Percentiles rank a stretch among this genome's conserved stretches.
Evolutionary conservation across 202 grass and related monocot species (phyloP).

Genomic region (Cymbopogon flexuosus): DNA sequence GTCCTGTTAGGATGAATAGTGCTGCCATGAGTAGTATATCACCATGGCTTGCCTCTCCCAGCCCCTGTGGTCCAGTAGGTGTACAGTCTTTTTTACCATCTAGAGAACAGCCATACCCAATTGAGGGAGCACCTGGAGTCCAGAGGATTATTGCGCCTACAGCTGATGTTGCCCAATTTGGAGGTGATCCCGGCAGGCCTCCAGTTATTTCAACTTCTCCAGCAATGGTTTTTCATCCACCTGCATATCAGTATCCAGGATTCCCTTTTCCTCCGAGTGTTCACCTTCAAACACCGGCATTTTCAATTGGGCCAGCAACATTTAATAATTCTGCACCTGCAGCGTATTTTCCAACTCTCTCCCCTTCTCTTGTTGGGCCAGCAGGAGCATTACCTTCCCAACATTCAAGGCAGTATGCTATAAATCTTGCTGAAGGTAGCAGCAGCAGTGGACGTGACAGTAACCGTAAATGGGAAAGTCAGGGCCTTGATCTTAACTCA

Average conservation of each 20-base stretch:
- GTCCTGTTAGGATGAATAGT: slow-evolving; percentile 44
- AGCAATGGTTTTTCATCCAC: slow-evolving; percentile 38
- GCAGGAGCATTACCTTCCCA: slow-evolving; percentile 38
- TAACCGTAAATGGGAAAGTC: slow-evolving; percentile 50
- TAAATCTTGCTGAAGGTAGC: slow-evolving; percentile 55
- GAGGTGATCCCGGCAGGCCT: slow-evolving; percentile 34
- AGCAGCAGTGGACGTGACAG: slow-evolving; percentile 41
- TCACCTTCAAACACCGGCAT: slow-evolving; percentile 33
- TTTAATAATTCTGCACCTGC: slow-evolving; percentile 35
- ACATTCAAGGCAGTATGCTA: slow-evolving; percentile 46
- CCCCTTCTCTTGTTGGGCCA: slow-evolving; percentile 48
- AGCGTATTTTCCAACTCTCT: slow-evolving; percentile 39
- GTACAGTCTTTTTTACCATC: slow-evolving; percentile 49
- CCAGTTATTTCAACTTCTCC: slow-evolving; percentile 48
- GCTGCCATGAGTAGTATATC: slow-evolving; percentile 40
- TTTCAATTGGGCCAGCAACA: slow-evolving; percentile 40
- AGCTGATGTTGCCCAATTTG: slow-evolving; percentile 25
- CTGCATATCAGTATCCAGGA: slow-evolving; percentile 46
- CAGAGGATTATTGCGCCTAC: slow-evolving; percentile 40
- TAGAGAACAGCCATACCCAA: slow-evolving; percentile 48
- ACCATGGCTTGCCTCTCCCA: slow-evolving; percentile 46
- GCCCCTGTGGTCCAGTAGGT: slow-evolving; percentile 33
- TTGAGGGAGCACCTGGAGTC: slow-evolving; percentile 33
- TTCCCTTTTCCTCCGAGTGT: slow-evolving; percentile 32
- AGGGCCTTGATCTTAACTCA: slow-evolving; percentile 63